Conservation (phyloP, 768 basidiomycete species). For the Lactifluus pinguis region DNA sequence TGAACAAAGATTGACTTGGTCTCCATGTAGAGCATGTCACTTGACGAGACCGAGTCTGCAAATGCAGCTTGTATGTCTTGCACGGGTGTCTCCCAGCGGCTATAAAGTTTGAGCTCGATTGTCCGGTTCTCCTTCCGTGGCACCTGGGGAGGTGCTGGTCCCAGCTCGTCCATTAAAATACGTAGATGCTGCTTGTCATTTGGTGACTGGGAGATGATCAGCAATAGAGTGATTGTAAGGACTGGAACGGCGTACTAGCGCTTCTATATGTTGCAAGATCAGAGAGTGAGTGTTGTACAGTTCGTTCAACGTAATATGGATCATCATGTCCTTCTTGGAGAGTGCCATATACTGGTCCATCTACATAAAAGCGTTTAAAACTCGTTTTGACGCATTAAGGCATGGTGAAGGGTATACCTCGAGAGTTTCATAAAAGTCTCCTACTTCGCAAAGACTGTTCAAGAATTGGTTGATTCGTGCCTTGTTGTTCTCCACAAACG, state of each 20-base stretch:
- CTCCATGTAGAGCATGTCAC: conserved; percentile 99
- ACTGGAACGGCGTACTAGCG: conserved; percentile 50
- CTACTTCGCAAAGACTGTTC: conserved; percentile 95
- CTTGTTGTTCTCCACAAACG: conserved; percentile 98
- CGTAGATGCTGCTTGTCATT: conserved; percentile 97
- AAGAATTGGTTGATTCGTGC: conserved; percentile 95
- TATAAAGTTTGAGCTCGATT: conserved; percentile 86
- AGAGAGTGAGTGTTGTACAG: conserved; percentile 97
- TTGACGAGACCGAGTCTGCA: conserved; percentile 94
- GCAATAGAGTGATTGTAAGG: not conserved
- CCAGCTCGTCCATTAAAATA: conserved; percentile 93
- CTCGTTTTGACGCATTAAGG: not conserved
- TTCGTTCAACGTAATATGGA: conserved; percentile 98
- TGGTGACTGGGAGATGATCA: conserved; percentile 54
- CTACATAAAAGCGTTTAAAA: conserved; percentile 32
- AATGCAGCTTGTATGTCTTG: conserved; percentile 95
- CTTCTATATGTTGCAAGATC: conserved; percentile 91
- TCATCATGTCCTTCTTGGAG: conserved; percentile 97
- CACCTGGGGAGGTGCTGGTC: conserved; percentile 87
- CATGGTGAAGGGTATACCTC: conserved; percentile 46
- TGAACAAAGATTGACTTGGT: conserved; percentile 99
- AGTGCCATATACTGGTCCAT: conserved; percentile 99
- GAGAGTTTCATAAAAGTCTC: conserved; percentile 97
- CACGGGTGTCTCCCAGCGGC: conserved; percentile 98
- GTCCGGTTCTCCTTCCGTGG: conserved; percentile 97